Conservation (phyloP, 805 yeast genomes). For the Saitoella complicata region DNA sequence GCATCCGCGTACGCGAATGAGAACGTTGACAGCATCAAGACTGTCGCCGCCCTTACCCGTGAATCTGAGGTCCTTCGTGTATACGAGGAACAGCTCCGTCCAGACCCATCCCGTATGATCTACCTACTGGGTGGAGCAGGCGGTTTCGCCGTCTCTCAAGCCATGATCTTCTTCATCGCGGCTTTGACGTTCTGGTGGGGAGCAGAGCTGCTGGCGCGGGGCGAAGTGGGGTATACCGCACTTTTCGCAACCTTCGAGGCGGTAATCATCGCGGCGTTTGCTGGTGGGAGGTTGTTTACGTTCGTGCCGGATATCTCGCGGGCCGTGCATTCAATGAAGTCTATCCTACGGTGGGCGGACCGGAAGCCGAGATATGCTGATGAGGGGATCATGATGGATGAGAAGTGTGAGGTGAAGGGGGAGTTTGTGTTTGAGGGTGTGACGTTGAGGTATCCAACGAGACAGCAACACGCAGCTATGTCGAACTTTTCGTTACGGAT, state of each 20-base stretch:
- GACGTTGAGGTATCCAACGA: slow-evolving; percentile 52
- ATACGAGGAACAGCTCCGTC: slow-evolving; percentile 14
- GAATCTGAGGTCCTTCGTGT: slow-evolving; percentile 23
- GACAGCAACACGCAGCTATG: slow-evolving; percentile 34
- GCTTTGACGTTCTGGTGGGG: slow-evolving; percentile 31
- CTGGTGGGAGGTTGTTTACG: slow-evolving; percentile 28
- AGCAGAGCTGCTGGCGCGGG: slow-evolving; percentile 20
- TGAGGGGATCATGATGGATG: slow-evolving; percentile 20
- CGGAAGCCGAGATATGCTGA: slow-evolving; percentile 21
- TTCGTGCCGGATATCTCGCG: slow-evolving; percentile 31
- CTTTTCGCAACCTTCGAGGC: slow-evolving; percentile 26
- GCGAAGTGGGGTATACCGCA: slow-evolving; percentile 19
- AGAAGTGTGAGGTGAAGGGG: slow-evolving; percentile 26
- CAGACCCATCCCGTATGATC: slow-evolving; percentile 20
- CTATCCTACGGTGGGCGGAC: slow-evolving; percentile 26
- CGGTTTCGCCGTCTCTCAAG: slow-evolving; percentile 25
- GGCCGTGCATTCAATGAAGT: slow-evolving; percentile 27
- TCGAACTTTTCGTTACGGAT: slow-evolving; percentile 36
- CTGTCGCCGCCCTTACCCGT: slow-evolving; percentile 28
- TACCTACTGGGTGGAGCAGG: slow-evolving; percentile 15
- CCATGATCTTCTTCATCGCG: slow-evolving; percentile 25
- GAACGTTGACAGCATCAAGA: slow-evolving; percentile 25
- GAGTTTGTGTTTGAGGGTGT: slow-evolving; percentile 41
- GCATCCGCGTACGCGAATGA: slow-evolving; percentile 28
- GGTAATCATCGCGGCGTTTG: slow-evolving; percentile 27